Base-by-base conservation (phyloP, 768 basidiomycete genomes). In the Chlorophyllum brunneum region DNA sequence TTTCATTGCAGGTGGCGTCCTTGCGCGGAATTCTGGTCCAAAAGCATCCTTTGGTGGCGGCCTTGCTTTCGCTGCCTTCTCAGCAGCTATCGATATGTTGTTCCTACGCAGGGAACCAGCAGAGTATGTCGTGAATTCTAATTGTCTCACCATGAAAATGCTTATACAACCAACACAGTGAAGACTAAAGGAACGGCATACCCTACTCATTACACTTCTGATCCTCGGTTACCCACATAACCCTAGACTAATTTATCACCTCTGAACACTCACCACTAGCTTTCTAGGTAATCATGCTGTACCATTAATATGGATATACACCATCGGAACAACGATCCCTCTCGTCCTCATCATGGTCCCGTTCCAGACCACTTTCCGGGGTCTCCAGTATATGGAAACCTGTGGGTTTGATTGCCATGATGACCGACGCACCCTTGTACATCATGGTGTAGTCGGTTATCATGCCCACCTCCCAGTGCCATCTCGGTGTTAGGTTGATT, bases 41-140 rank as follows among this genome's bases (percentile, higher is more conserved):
- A 88, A 80, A 67, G 92, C 88, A 13, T 90, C 82, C 15, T 58
- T 94, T n/a, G 85, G 87, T 40, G 95, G 95, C 60, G 95, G 91
- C 16, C 56, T 92, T 7, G 92, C 88, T 0, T 98, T 98, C 63
- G 92, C 92, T 10, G 92, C 88, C 1, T 98, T 98, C 72, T 95
- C 94, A 10, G 83, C 84, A 0, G 92, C 79, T 9, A 95, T 98
- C 58, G 95, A 98, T 67, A 61, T 84, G 59, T 48, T 70, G 23
- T 95, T 90, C 67, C 66, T 93, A 54, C 79, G 87, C 67, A 75
- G 87, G 66, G 88, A 92, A 66, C 72, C 88, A n/a, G 65, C 85
- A 62, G 90, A 92, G 90, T 67, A 41, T 42, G 56, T 52, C 36
- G 6, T 50, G 31, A 22, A 2, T 23, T 41, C 26, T 16, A 1